These are phyloP conservation scores for Haplosporangium sp. DNA, from an alignment of 371 early-diverging fungal genomes.

Conservation along the genomic window DNA sequence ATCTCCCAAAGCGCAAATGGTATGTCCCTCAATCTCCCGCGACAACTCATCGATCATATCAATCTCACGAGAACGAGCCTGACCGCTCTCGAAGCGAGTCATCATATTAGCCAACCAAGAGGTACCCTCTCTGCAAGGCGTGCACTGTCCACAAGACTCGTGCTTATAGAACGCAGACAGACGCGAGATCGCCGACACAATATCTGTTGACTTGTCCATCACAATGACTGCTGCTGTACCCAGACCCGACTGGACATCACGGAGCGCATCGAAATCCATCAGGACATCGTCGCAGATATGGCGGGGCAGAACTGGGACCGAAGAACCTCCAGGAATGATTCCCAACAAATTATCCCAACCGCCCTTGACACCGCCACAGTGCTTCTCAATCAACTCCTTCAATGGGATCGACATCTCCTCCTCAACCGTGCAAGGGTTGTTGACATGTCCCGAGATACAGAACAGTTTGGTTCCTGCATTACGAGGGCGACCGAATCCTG, in stretches of 20 bases:
- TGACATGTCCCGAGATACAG: constrained; percentile 97
- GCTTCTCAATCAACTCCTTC: constrained; percentile 93
- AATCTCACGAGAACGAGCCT: constrained; percentile 88
- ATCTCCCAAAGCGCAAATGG: constrained; percentile 98
- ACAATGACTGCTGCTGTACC: constrained; percentile 14
- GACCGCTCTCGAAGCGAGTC: constrained; percentile 92
- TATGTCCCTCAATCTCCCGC: constrained; percentile 97
- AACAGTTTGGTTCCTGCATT: constrained; percentile 97
- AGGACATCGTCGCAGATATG: constrained; percentile 89
- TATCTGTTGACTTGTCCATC: constrained; percentile 73
- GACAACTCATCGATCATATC: constrained; percentile 93
- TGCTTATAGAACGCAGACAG: constrained; percentile 95
- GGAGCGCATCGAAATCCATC: constrained; percentile 98
- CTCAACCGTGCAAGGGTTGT: constrained; percentile 97
- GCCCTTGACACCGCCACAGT: constrained; percentile 96
- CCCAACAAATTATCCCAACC: constrained; percentile 99
- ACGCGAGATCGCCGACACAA: constrained; percentile 93
- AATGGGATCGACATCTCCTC: constrained; percentile 98
- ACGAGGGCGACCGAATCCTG: constrained; percentile 91
- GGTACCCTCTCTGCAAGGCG: constrained; percentile 98
- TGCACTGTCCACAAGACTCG: constrained; percentile 98
- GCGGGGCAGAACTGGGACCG: constrained; percentile 93
- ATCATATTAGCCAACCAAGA: constrained; percentile 96
- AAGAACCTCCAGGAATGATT: constrained; percentile 97
- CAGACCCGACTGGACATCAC: constrained; percentile 89